Evolutionary conservation across 768 basidiomycete genomes (phyloP).

Genomic region (Xerocomellus amylosporus): DNA sequence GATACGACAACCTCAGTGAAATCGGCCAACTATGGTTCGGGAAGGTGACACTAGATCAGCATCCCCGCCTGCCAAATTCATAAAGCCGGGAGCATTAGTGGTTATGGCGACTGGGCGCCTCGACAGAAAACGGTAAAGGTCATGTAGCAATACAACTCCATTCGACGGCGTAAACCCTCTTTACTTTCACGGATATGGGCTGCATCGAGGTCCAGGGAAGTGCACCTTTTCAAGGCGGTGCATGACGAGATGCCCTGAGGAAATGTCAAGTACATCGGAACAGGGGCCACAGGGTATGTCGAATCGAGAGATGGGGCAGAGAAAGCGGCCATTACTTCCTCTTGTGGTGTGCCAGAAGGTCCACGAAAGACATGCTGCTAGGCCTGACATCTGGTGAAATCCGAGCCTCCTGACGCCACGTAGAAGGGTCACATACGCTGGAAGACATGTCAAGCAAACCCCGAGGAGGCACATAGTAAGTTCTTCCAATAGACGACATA

Average conservation of each 20-base stretch:
- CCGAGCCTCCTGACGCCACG: background rate
- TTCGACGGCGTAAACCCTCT: slow-evolving; percentile 31
- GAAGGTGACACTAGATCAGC: background rate
- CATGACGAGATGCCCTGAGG: slow-evolving; percentile 19
- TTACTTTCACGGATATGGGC: slow-evolving; percentile 36
- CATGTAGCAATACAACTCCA: slow-evolving; percentile 1
- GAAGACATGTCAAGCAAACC: slow-evolving; percentile 32
- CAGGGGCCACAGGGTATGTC: slow-evolving; percentile 32
- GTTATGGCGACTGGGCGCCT: background rate
- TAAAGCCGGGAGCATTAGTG: too few species aligned
- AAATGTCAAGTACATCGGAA: slow-evolving; percentile 26
- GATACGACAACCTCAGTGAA: background rate
- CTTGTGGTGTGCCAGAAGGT: slow-evolving; percentile 31
- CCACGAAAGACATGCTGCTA: slow-evolving; percentile 22
- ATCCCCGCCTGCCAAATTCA: background rate
- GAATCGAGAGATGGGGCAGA: slow-evolving; percentile 1
- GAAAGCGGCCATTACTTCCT: slow-evolving; percentile 18
- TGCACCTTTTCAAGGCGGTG: slow-evolving; percentile 18
- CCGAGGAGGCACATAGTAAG: slow-evolving; percentile 39
- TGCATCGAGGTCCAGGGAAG: slow-evolving; percentile 39
- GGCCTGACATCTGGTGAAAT: slow-evolving; percentile 21
- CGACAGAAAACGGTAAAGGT: background rate
- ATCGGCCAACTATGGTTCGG: background rate
- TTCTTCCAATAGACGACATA: slow-evolving; percentile 38
- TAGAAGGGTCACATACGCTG: slow-evolving; percentile 16